These are phyloP conservation scores for Fusarium xyrophilum DNA, from an alignment of 2,329 filamentous ascomycete species.

Conservation along the genomic window DNA sequence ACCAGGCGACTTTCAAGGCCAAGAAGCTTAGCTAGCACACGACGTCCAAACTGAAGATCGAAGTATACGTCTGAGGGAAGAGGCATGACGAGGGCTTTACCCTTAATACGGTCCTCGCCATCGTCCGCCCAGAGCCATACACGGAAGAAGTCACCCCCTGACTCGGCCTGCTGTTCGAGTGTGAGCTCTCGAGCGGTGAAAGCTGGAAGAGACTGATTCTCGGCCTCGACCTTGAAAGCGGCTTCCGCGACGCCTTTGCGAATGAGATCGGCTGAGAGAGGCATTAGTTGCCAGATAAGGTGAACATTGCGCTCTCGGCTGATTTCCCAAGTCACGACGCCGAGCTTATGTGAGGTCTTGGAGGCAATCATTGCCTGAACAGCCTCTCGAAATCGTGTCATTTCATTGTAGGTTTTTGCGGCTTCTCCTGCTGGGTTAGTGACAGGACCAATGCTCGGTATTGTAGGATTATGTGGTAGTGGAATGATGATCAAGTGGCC, in stretches of 20 bases:
- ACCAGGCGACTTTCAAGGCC: constrained; percentile 77
- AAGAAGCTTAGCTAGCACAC: constrained; percentile 87
- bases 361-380: constrained; percentile 80
- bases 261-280: constrained; percentile 73
- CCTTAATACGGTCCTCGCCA: constrained; percentile 61
- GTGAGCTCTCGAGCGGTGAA: constrained; percentile 58
- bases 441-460: constrained; percentile 68
- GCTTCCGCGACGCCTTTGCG: constrained; percentile 80
- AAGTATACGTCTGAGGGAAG: constrained; percentile 77
- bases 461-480: constrained; percentile 78
- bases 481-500: constrained; percentile 92
- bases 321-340: constrained; percentile 91
- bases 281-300: constrained; percentile 91
- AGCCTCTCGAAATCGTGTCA: constrained; percentile 78
- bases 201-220: constrained; percentile 68
- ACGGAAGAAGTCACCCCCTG: constrained; percentile 75
- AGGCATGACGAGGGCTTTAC: constrained; percentile 73
- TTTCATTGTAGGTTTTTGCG: constrained; percentile 73
- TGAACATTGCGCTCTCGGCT: constrained; percentile 83
- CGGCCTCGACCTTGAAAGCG: constrained; percentile 86
- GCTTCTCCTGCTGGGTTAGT: constrained; percentile 60
- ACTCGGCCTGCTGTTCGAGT: constrained; percentile 56
- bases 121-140: constrained; percentile 78
- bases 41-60: constrained; percentile 87
- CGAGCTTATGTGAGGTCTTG: constrained; percentile 66